Base-by-base conservation (phyloP, 2,329 filamentous ascomycete species). In the Sclerotinia spermophila region DNA sequence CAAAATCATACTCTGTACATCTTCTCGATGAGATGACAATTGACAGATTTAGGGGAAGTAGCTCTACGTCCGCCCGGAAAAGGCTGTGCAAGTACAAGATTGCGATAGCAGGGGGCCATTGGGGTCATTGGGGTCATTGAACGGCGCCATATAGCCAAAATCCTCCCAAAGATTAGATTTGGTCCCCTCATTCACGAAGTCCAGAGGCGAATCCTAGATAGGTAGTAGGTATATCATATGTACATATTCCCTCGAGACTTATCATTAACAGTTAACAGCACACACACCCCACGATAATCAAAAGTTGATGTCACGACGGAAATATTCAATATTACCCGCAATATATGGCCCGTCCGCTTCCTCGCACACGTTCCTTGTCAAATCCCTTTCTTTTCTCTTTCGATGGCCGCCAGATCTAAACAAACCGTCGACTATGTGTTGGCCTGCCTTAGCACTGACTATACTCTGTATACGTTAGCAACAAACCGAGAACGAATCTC, bases 51-150 rank as follows among this genome's bases (percentile, higher is more conserved):
- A 45, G 30, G 30, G 65, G 44, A 33, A n/a, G 30, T 48, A 35
- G 60, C 44, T 68, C 27, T 42, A 68, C 55, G 33, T 51, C 42
- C 19, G 42, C n/a, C n/a, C n/a, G n/a, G n/a, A n/a, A 44, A 45
- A 60, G 66, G 66, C 66, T 68, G 66, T 68, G 66, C 66, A 68
- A 60, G 48, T 68, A 59, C 66, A 27, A 68, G 42, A 68, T 68
- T 68, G 42, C 66, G 55, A 61, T 40, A 61, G 33, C 66, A 68
- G 42, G 66, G 66, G n/a, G n/a, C n/a, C n/a, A n/a, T n/a, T n/a
- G n/a, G n/a, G n/a, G n/a, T n/a, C n/a, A n/a, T n/a, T n/a, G n/a
- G 35, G 45, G 17, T 11, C 48, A 15, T 13, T 27, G n/a, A n/a
- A n/a, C n/a, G n/a, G n/a, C n/a, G n/a, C n/a, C n/a, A n/a, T n/a